Evolutionary conservation across 2,329 filamentous ascomycete genomes (phyloP).

Genomic region (Venturia effusa): DNA sequence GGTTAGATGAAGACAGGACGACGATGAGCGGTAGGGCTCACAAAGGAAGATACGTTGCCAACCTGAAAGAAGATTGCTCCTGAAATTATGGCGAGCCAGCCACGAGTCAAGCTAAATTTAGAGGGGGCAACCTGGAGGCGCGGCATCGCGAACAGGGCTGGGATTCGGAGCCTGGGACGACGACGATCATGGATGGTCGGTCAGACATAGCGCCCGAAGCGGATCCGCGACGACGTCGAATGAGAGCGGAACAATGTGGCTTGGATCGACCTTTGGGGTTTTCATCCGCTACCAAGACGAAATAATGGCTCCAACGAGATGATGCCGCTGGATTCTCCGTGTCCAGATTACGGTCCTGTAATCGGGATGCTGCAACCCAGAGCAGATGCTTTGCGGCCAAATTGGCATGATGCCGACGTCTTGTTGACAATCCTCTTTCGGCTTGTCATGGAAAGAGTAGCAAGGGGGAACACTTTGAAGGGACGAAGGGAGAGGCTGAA

Average conservation of each 20-base stretch:
- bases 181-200: not conserved
- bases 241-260: not conserved
- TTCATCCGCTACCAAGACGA: too few relatives aligned
- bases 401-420: not conserved
- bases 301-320: too few relatives aligned
- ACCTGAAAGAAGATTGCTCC: too few relatives aligned
- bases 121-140: not conserved
- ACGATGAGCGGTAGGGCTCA: not conserved
- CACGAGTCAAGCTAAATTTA: not conserved
- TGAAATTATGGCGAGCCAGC: not conserved
- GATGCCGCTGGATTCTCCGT: too few relatives aligned
- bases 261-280: not conserved
- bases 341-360: too few relatives aligned
- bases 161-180: not conserved
- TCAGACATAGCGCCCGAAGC: not conserved
- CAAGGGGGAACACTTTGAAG: not conserved
- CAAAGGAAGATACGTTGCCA: not conserved
- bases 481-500: too few relatives aligned
- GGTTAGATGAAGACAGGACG: not conserved
- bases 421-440: not conserved
- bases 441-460: not conserved
- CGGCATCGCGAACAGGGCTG: not conserved
- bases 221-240: not conserved
- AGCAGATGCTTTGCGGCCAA: not conserved
- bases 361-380: not conserved